These are phyloP conservation scores for Raddia distichophylla DNA, from an alignment of 176 grass and related monocot genomes.

Conservation along the genomic window DNA sequence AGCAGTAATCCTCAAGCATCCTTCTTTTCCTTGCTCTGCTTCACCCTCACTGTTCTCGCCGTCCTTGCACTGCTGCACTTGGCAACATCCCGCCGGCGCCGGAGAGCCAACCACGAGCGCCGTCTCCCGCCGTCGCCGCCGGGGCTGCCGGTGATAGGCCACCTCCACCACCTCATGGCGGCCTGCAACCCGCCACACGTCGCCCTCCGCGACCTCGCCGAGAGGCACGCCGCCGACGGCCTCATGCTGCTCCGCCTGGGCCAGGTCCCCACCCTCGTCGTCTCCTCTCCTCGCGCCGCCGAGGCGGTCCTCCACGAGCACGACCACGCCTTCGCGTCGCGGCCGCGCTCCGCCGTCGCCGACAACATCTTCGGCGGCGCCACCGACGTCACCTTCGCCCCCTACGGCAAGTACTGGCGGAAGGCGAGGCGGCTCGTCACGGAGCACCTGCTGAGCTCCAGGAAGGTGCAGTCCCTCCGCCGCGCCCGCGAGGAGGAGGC, in stretches of 20 bases:
- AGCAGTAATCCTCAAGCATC: no score
- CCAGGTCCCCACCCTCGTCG: slow-evolving; percentile 43
- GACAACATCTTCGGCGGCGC: no score
- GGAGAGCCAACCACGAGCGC: no score
- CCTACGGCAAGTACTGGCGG: slow-evolving; percentile 50
- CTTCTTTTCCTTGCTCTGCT: no score
- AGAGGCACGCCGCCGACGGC: slow-evolving; percentile 19
- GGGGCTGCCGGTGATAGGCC: slow-evolving; percentile 44
- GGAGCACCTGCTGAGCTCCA: slow-evolving; percentile 40
- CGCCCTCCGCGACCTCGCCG: slow-evolving; percentile 35
- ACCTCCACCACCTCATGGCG: slow-evolving; percentile 51
- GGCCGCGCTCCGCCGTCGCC: background rate
- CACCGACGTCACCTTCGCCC: slow-evolving; percentile 42
- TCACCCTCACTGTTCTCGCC: no score
- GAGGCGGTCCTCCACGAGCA: slow-evolving; percentile 42
- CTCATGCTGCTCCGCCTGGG: slow-evolving; percentile 64
- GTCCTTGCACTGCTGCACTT: no score
- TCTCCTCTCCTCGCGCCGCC: slow-evolving; percentile 51
- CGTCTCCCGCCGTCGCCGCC: slow-evolving; percentile 48
- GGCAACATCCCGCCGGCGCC: no score
- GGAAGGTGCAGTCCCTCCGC: slow-evolving; percentile 14
- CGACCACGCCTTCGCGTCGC: slow-evolving; percentile 63
- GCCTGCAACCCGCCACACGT: slow-evolving; percentile 29
- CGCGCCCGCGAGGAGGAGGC: slow-evolving; percentile 29
- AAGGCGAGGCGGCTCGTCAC: slow-evolving; percentile 35